phyloP scores from a whole-genome alignment of 495 filamentous ascomycete species.

The Letharia columbiana region DNA sequence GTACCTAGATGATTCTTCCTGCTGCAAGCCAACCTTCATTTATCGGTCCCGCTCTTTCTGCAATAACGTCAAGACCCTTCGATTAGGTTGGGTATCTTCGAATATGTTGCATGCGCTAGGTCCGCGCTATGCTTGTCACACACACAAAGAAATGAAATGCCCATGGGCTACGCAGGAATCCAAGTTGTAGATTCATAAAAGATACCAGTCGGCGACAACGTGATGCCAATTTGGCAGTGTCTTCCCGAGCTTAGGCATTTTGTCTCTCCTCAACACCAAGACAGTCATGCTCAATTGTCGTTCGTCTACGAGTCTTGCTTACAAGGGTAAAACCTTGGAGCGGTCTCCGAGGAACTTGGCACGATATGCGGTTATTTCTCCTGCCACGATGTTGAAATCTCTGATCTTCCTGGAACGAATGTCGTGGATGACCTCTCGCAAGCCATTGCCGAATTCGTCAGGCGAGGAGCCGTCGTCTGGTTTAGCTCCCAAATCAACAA shows the following conservation, averaged over 20 bases:
- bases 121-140: slow-evolving; percentile 10
- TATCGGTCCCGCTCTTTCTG: slow-evolving; percentile 1
- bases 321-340: slow-evolving; percentile 33
- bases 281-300: neutral
- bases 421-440: slow-evolving; percentile 66
- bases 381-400: slow-evolving; percentile 73
- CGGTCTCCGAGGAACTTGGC: slow-evolving; percentile 52
- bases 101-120: slow-evolving; percentile 11
- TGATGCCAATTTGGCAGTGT: neutral
- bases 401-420: slow-evolving; percentile 65
- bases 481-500: slow-evolving; percentile 65
- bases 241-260: neutral
- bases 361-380: slow-evolving; percentile 77
- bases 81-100: slow-evolving; percentile 10
- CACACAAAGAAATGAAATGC: neutral
- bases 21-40: neutral
- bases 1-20: neutral
- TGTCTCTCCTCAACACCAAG: neutral
- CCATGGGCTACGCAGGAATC: slow-evolving; percentile 9
- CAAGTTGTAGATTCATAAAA: neutral
- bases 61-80: neutral
- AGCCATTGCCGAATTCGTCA: slow-evolving; percentile 62
- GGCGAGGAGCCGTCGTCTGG: slow-evolving; percentile 61
- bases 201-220: neutral
- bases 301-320: slow-evolving; percentile 11